Conservation (phyloP, 2,329 filamentous ascomycete genomes). For the Passalora sequoiae region DNA sequence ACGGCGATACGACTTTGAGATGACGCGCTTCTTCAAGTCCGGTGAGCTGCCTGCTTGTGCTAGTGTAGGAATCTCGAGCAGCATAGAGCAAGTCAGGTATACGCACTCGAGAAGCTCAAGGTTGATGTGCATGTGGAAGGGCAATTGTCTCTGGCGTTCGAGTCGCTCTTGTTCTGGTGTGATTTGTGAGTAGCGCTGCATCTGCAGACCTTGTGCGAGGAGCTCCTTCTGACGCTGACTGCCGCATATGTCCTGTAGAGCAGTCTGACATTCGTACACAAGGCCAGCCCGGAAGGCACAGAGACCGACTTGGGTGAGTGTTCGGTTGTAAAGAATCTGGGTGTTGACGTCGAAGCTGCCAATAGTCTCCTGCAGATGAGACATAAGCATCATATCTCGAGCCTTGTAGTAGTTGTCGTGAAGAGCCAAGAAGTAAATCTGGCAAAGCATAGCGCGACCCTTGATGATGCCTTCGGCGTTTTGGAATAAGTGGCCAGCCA, state of each 20-base stretch:
- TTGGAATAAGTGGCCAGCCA: conserved; percentile 92
- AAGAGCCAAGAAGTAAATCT: conserved; percentile 96
- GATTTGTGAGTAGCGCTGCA: conserved; percentile 93
- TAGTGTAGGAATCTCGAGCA: conserved; percentile 93
- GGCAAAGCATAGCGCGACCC: conserved; percentile 93
- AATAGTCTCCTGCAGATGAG: conserved; percentile 95
- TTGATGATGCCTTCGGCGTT: conserved; percentile 94
- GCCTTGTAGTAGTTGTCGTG: conserved; percentile 98
- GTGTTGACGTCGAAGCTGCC: conserved; percentile 93
- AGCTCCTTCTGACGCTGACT: conserved; percentile 97
- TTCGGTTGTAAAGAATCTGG: conserved; percentile 98
- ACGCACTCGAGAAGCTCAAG: conserved; percentile 96
- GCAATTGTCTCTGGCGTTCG: conserved; percentile 93
- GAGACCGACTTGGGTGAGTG: conserved; percentile 92
- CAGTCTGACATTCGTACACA: conserved; percentile 95
- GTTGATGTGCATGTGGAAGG: conserved; percentile 99
- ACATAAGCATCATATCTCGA: conserved; percentile 99
- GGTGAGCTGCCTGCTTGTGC: conserved; percentile 95
- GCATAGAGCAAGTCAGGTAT: conserved; percentile 98
- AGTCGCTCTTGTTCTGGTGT: conserved; percentile 96
- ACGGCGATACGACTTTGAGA: conserved; percentile 98
- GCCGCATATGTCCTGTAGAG: conserved; percentile 95
- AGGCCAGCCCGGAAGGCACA: conserved; percentile 97
- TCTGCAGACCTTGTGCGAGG: conserved; percentile 94
- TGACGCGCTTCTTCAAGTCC: conserved; percentile 93